Base-by-base conservation (phyloP, 352 stramenopile genomes). In the Pythium periplocum region DNA sequence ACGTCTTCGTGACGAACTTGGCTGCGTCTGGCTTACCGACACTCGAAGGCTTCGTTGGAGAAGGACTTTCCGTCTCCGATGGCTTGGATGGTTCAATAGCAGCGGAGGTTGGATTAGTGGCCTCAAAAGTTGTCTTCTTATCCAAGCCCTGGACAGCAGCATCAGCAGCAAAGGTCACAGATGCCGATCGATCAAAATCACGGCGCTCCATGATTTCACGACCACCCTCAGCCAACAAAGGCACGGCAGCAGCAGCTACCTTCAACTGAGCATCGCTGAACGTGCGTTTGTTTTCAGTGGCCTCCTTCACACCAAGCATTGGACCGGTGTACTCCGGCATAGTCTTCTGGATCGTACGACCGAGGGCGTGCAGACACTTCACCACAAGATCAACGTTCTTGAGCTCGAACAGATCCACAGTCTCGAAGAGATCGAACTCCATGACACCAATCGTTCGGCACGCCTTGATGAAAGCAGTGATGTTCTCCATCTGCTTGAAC, bases 401-500 rank as follows among this genome's bases (percentile, higher is more conserved):
- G 26, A 83, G 75, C 55, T 96, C 87, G 54, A 83, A 96, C 10
- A 97, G 61, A 43, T 96, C 88, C 9, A 96, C 79, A 1, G 88
- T 96, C 64, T 95, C 87, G 48, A 96, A 97, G n/a, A 96, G 62
- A 59, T 95, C 87, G 55, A 91, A 89, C 59, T 96, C 83, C 1
- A 78, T 66, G 11, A 96, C 89, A n/a, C 87, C 86, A 41, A 96
- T 61, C 0, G 57, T 58, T n/a, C 87, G 75, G 49, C 83, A 95
- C 2, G 78, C 84, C 17, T 75, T 80, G 30, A 97, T 58, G 51
- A 96, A 97, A 49, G 61, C 68, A 6, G 69, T 84, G 45, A 96
- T 73, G 60, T 97, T 97, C 57, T 97, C 87, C 86, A 96, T 96
- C 57, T 94, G 86, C 71, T 92, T 94, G 66, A 96, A 96, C 4